Evolutionary conservation across 164 flowering plant genomes (phyloP), one percentile per base, ranked within the genome.

Genomic region (Platanus orientalis): DNA sequence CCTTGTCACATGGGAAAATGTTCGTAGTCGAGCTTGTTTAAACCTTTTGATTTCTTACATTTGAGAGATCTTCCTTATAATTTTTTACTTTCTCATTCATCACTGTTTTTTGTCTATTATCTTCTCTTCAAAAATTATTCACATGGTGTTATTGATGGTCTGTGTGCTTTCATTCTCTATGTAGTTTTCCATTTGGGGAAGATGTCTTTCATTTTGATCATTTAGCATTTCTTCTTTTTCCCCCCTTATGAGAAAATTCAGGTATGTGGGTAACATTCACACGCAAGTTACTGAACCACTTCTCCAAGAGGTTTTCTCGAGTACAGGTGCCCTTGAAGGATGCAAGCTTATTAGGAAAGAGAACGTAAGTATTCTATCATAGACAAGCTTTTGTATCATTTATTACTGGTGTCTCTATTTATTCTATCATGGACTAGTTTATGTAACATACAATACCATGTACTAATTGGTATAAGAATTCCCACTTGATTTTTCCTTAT

Each of bases 271-370:
- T n/a, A 70, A 70, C 68, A 70, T 74, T 58, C 77, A 74, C 62
- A 55, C 54, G 12, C 66, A 70, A 61, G 73, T 69, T 26, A 74
- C 73, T 13, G 26, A 50, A 36, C 11, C 28, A 17, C 36, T 30
- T 19, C 11, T n/a, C 11, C 24, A 20, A 21, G 60, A 11, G 36
- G 23, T 26, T 25, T 30, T 54, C 58, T 28, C 39, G 14, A 54
- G 74, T 56, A 73, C 82, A n/a, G 84, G 84, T 50, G 70, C 75
- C 19, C 70, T 80, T 64, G 84, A 80, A 72, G 73, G 84, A 24
- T 80, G 81, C 74, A 80, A 80, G 70, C 81, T 80, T 36, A 78
- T 80, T 16, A 63, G 80, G 21, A 80, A 80, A 69, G 81, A 75
- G 57, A 76, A 75, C 71, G 80, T 80, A 21, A 6, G 61, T 52